These are phyloP conservation scores for Fraxinus anomala DNA, from an alignment of 257 asterid genomes.

Conservation along the genomic window DNA sequence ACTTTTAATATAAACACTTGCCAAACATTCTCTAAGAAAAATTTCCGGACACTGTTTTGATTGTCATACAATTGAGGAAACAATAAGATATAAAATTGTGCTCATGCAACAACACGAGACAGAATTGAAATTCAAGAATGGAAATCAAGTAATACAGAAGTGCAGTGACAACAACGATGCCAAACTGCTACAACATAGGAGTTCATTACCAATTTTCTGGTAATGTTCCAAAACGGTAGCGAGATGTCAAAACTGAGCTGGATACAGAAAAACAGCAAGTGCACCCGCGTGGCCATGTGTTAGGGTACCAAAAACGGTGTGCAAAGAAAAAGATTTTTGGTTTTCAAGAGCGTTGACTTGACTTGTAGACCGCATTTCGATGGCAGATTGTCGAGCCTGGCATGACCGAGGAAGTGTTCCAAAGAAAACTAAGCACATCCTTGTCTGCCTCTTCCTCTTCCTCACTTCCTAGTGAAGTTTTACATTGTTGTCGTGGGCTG, in stretches of 20 bases:
- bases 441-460: background rate
- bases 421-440: background rate
- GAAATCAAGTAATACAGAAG: background rate
- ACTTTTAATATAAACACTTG: too few species aligned
- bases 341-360: background rate
- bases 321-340: background rate
- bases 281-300: background rate
- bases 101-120: background rate
- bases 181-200: background rate
- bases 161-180: background rate
- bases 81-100: background rate
- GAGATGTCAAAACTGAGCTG: background rate
- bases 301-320: too few species aligned
- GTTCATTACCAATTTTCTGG: background rate
- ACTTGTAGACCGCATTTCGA: background rate
- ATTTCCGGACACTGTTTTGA: background rate
- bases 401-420: background rate
- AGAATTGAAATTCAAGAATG: background rate
- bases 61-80: background rate
- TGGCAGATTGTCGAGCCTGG: background rate
- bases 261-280: background rate
- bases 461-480: background rate
- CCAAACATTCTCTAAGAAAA: too few species aligned
- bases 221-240: background rate
- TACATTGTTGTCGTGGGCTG: background rate